A percentile compares a stretch with the other conserved stretches of the same genome.
These are phyloP conservation scores for Erigeron philadelphicus DNA, from an alignment of 140 eudicot species.

Conservation along the genomic window DNA sequence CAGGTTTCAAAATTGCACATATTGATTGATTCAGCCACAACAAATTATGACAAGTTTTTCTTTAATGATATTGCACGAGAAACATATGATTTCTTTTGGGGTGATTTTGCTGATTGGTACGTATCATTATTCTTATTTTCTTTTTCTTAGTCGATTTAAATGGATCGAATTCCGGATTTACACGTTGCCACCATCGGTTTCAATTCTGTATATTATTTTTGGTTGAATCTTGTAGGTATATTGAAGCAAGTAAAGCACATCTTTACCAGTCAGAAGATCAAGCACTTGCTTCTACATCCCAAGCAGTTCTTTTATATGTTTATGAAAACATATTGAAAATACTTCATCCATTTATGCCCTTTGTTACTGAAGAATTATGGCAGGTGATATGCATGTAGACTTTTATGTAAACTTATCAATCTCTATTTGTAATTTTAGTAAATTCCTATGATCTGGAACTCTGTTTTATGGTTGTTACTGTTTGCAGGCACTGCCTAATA, in stretches of 20 bases:
- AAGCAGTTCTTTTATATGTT: conserved; percentile 87
- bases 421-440: background rate
- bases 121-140: conserved; percentile 16
- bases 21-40: conserved; percentile 77
- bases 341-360: conserved; percentile 96
- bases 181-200: background rate
- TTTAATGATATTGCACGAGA: conserved; percentile 92
- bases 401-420: background rate
- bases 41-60: conserved; percentile 81
- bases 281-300: conserved; percentile 51
- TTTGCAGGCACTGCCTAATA: conserved; percentile 69
- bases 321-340: conserved; percentile 72
- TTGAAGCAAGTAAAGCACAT: conserved; percentile 97
- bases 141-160: conserved; percentile 5
- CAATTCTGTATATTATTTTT: background rate
- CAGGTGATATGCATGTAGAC: conserved; percentile 42
- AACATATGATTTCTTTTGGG: conserved; percentile 87
- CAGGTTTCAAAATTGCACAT: conserved; percentile 91
- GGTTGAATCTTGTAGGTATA: conserved; percentile 50
- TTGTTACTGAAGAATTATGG: conserved; percentile 95
- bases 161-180: too few relatives aligned
- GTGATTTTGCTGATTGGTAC: conserved; percentile 98
- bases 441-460: background rate
- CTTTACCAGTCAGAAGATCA: conserved; percentile 62
- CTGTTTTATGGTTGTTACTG: background rate